phyloP scores from a whole-genome alignment of 345 rosid genomes.

The Hibiscus tridactylites region DNA sequence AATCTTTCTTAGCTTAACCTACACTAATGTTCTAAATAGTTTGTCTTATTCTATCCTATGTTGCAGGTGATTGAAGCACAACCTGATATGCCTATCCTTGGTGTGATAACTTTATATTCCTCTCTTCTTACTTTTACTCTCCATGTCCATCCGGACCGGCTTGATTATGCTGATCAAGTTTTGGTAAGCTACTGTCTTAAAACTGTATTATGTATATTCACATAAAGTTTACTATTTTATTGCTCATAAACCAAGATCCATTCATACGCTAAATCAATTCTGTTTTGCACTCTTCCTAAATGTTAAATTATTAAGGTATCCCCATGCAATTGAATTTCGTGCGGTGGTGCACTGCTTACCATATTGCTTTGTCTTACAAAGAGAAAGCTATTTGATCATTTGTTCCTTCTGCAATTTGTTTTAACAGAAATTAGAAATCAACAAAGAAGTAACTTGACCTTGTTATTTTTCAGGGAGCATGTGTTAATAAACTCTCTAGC shows the following conservation, averaged over 20 bases:
- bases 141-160: slow-evolving; percentile 98
- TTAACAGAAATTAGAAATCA: background rate
- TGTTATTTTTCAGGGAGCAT: slow-evolving; percentile 65
- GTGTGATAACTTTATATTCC: slow-evolving; percentile 91
- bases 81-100: slow-evolving; percentile 79
- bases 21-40: background rate
- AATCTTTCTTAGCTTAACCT: background rate
- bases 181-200: slow-evolving; percentile 47
- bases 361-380: background rate
- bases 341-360: background rate
- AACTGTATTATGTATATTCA: slow-evolving; percentile 5
- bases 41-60: slow-evolving; percentile 11
- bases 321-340: background rate
- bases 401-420: background rate
- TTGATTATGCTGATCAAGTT: slow-evolving; percentile 99
- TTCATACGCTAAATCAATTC: background rate
- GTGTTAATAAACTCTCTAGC: slow-evolving; percentile 68
- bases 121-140: slow-evolving; percentile 97
- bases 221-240: background rate
- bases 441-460: background rate
- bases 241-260: background rate
- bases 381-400: background rate
- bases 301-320: background rate
- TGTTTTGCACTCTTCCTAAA: background rate
- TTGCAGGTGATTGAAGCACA: slow-evolving; percentile 95